These are phyloP conservation scores for Suillus sp. DNA, from an alignment of 768 basidiomycete genomes.

Conservation along the genomic window DNA sequence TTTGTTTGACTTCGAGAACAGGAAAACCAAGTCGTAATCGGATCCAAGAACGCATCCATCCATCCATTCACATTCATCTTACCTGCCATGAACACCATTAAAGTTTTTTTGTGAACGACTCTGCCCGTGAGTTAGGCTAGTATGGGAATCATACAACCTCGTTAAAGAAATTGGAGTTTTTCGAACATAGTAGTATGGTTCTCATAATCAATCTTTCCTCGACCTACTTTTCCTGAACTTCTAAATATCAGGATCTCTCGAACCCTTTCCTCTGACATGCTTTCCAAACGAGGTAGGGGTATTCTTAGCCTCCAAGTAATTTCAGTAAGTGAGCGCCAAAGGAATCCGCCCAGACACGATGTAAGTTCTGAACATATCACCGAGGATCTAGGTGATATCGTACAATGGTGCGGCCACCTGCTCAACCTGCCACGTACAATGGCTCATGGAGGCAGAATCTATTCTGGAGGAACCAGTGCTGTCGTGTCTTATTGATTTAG, in stretches of 20 bases:
- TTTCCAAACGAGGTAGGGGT: neutral
- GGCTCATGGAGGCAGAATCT: conserved; percentile 28
- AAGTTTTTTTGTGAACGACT: too few species aligned
- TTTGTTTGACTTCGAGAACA: too few species aligned
- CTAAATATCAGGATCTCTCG: neutral
- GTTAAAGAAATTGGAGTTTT: too few species aligned
- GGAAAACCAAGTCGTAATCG: too few species aligned
- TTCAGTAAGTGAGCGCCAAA: conserved; percentile 27
- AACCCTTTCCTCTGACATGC: neutral
- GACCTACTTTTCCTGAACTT: neutral
- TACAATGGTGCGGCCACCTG: neutral
- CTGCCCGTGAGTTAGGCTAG: too few species aligned
- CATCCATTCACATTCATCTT: too few species aligned
- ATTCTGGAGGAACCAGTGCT: conserved; percentile 14
- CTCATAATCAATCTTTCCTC: too few species aligned
- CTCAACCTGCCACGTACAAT: conserved; percentile 17
- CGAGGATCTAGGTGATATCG: neutral
- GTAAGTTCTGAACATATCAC: conserved; percentile 15
- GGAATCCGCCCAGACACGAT: conserved; percentile 24
- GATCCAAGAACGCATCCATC: too few species aligned
- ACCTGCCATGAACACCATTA: too few species aligned
- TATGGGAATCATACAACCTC: too few species aligned
- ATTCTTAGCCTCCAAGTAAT: neutral
- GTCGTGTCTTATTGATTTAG: conserved; percentile 33
- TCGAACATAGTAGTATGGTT: too few species aligned